These are phyloP conservation scores for Leishmania tarentolae DNA, from an alignment of 208 protist genomes.

Conservation along the genomic window DNA sequence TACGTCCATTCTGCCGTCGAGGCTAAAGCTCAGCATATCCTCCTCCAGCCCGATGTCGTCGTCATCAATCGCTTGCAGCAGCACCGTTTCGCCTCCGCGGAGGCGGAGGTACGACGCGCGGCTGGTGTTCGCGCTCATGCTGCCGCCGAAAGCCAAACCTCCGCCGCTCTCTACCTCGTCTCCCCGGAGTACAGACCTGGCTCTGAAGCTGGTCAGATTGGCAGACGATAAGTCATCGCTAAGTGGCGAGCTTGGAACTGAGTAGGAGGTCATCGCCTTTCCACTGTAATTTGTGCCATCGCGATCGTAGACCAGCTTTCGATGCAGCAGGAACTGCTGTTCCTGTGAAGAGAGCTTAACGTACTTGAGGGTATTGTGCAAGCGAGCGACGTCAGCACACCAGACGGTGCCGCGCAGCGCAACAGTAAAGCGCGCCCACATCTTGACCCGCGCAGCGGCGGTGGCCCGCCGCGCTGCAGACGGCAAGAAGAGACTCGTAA, in stretches of 20 bases:
- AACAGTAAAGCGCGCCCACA: conserved; percentile 63
- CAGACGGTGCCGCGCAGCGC: conserved; percentile 76
- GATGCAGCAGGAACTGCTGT: conserved; percentile 72
- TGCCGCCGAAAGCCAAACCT: conserved; percentile 2
- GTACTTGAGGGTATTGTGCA: conserved; percentile 41
- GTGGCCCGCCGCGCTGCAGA: conserved; percentile 41
- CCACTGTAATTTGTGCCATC: conserved; percentile 77
- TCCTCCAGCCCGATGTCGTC: conserved; percentile 43
- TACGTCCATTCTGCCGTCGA: conserved; percentile 11
- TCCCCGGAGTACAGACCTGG: neutral
- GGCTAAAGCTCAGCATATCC: conserved; percentile 26
- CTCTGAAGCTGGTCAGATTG: conserved; percentile 5
- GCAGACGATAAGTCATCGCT: conserved; percentile 7
- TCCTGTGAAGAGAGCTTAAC: conserved; percentile 61
- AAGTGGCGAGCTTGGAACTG: conserved; percentile 4
- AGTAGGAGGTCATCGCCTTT: conserved; percentile 29
- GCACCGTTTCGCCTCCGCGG: conserved; percentile 58
- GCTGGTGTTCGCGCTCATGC: conserved; percentile 1
- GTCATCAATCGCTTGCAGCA: conserved; percentile 44
- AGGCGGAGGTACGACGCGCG: conserved; percentile 36
- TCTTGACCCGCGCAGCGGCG: conserved; percentile 39
- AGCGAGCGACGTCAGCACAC: conserved; percentile 52
- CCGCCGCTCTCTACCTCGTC: conserved; percentile 6
- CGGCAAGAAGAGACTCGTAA: conserved; percentile 38
- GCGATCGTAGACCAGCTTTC: conserved; percentile 66